These are phyloP conservation scores for Zygosaccharomyces bailii DNA, from an alignment of 805 yeast species.

Conservation along the genomic window DNA sequence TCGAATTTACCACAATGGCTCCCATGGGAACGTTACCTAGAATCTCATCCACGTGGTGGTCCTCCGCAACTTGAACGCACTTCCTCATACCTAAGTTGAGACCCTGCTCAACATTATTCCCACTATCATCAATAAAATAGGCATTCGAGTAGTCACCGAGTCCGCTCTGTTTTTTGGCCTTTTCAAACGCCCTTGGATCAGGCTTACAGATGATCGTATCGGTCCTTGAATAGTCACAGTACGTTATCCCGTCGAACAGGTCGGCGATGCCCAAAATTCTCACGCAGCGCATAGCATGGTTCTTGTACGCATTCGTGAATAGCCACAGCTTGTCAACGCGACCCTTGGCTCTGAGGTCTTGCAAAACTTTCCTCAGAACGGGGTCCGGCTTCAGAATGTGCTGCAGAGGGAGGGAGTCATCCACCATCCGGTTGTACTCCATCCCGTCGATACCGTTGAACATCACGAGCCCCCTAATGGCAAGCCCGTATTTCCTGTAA, in stretches of 20 bases:
- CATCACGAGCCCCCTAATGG: slow-evolving; percentile 79
- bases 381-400: slow-evolving; percentile 64
- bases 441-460: slow-evolving; percentile 73
- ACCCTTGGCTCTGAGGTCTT: slow-evolving; percentile 41
- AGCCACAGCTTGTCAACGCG: slow-evolving; percentile 79
- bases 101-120: slow-evolving; percentile 74
- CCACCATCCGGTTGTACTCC: slow-evolving; percentile 84
- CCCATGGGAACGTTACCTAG: slow-evolving; percentile 41
- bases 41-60: slow-evolving; percentile 44
- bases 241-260: slow-evolving; percentile 89
- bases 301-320: slow-evolving; percentile 90
- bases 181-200: slow-evolving; percentile 62
- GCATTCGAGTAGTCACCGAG: slow-evolving; percentile 42
- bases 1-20: slow-evolving; percentile 52
- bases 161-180: slow-evolving; percentile 59
- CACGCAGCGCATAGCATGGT: slow-evolving; percentile 80
- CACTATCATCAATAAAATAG: slow-evolving; percentile 86
- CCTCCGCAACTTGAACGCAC: slow-evolving; percentile 72
- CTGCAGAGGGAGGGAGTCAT: slow-evolving; percentile 87
- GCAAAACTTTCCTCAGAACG: slow-evolving; percentile 50
- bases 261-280: slow-evolving; percentile 85
- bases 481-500: slow-evolving; percentile 85
- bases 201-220: slow-evolving; percentile 85
- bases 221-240: slow-evolving; percentile 69
- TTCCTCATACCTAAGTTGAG: slow-evolving; percentile 64